These are phyloP conservation scores for Cornus kousa DNA, from an alignment of 148 eudicot species.

Conservation along the genomic window DNA sequence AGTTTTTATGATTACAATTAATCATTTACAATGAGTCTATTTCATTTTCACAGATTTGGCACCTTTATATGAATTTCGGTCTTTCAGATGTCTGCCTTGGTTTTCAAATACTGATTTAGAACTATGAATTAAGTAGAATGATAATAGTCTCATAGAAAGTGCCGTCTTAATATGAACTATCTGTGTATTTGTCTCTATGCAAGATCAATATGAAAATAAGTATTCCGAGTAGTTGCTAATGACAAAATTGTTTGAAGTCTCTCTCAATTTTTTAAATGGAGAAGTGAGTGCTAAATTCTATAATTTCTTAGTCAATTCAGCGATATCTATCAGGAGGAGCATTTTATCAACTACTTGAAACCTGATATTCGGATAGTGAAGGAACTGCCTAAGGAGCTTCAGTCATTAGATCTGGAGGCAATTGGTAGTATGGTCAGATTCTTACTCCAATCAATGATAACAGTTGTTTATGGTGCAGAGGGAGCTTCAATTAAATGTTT, in stretches of 20 bases:
- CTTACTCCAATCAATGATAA: slow-evolving; percentile 13
- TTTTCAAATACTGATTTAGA: neutral
- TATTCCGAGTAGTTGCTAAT: slow-evolving; percentile 7
- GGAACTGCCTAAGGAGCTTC: slow-evolving; percentile 79
- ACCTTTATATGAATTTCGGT: neutral
- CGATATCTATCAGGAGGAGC: slow-evolving; percentile 99
- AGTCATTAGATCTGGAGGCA: slow-evolving; percentile 81
- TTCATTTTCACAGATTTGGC: neutral
- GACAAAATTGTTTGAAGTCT: slow-evolving; percentile 14
- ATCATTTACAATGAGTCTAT: neutral
- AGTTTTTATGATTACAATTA: neutral
- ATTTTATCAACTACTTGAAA: slow-evolving; percentile 81
- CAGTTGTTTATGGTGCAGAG: slow-evolving; percentile 10
- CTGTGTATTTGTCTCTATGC: neutral
- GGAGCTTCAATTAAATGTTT: slow-evolving; percentile 2
- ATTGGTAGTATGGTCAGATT: slow-evolving; percentile 90
- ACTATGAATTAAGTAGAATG: neutral
- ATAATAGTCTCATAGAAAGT: neutral
- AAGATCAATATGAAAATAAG: neutral
- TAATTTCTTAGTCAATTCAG: slow-evolving; percentile 89
- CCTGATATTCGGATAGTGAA: slow-evolving; percentile 88
- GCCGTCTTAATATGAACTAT: neutral
- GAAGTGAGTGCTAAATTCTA: slow-evolving; percentile 60
- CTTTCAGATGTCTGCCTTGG: neutral
- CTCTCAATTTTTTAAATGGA: slow-evolving; percentile 34